Conservation (phyloP, 1,139 yeast genomes). For the Saccharomyces hybrid region DNA sequence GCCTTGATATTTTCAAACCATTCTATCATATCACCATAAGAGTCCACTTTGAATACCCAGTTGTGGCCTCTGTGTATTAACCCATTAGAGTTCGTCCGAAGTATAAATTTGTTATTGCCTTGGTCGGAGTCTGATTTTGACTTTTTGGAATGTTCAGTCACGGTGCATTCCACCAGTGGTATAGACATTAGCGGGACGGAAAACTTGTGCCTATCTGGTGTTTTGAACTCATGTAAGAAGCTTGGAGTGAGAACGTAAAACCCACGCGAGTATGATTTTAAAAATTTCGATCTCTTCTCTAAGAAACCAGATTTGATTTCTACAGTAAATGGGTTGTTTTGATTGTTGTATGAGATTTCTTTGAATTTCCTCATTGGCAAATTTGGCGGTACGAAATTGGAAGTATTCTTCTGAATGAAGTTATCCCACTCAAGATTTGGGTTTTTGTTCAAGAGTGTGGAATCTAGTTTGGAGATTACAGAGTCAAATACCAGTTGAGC, state of each 20-base stretch:
- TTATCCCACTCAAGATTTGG: conserved; percentile 85
- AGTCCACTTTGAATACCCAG: conserved; percentile 85
- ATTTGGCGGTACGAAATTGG: conserved; percentile 68
- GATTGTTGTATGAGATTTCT: conserved; percentile 59
- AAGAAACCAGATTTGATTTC: conserved; percentile 73
- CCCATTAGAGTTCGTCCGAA: conserved; percentile 37
- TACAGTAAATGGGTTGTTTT: conserved; percentile 59
- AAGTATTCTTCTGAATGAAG: conserved; percentile 56
- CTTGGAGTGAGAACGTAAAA: conserved; percentile 89
- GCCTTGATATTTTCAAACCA: conserved; percentile 78
- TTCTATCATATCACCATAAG: conserved; percentile 64
- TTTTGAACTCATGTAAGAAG: conserved; percentile 83
- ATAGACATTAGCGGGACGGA: conserved; percentile 80
- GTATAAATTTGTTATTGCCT: conserved; percentile 2
- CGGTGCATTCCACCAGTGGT: conserved; percentile 69
- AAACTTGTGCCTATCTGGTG: conserved; percentile 74
- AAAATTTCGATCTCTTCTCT: conserved; percentile 83
- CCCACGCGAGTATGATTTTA: conserved; percentile 81
- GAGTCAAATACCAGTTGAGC: conserved; percentile 59
- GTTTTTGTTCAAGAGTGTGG: conserved; percentile 70
- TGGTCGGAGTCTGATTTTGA: conserved; percentile 49
- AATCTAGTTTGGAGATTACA: conserved; percentile 57
- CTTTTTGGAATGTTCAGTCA: conserved; percentile 73
- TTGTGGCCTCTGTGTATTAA: conserved; percentile 70
- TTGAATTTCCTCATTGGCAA: conserved; percentile 60